Evolutionary conservation across 1,284 basidiomycete genomes (phyloP), one percentile per base, ranked within the genome.

Genomic region (Tylopilus sp.): DNA sequence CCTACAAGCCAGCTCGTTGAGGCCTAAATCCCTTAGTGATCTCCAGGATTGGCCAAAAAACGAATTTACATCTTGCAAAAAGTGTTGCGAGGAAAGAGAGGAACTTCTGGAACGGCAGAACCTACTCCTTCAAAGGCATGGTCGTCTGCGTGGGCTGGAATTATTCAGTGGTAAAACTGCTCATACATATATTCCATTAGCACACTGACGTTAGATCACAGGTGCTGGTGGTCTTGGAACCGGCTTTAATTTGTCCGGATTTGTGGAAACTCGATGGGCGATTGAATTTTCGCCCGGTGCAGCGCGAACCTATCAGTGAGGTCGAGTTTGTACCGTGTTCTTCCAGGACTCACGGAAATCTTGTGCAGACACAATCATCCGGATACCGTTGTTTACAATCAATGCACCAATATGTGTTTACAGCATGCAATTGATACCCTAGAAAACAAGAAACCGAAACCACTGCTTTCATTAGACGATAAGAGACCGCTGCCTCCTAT

Each of bases 201-300:
- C 30, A 48, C 39, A 43, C 41, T 45, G n/a, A 62, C 28, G 8
- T 20, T 26, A 38, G 14, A 24, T 49, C 46, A 12, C 50, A 85
- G 83, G 85, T 59, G 84, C 83, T 47, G 85, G 84, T 50, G 85
- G 85, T 4, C 71, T 88, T 10, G 82, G 83, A 7, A 76, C 78
- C 29, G 85, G 85, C 2, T 68, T 88, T 51, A 74, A 81, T 43
- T 56, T 77, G 51, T 80, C 81, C 12, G 73, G 75, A 0, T 77
- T 74, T 64, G 75, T 86, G 7, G 71, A 83, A 15, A 83, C 81
- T 2, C 74, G 70, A 57, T 85, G 82, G 75, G 85, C 83, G 4
- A 72, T 86, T 2, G 85, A 88, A 59, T 78, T 77, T 55, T 77
- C 73, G 2, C 73, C 77, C n/a, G 73, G 79, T 53, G 83, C 85